These are phyloP conservation scores for Solanum chiquidenum DNA, from an alignment of 257 asterid species.

Conservation along the genomic window DNA sequence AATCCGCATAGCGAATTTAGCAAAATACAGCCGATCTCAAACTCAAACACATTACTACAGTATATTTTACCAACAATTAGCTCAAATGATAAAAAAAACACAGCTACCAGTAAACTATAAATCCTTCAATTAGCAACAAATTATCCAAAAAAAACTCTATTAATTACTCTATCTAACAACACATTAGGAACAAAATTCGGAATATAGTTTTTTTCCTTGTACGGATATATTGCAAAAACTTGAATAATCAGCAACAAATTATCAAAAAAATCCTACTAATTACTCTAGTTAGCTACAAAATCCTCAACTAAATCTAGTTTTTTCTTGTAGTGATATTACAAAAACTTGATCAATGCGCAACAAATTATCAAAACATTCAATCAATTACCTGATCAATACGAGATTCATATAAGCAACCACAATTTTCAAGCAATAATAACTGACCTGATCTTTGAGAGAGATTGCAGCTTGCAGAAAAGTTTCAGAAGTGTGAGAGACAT, in stretches of 20 bases:
- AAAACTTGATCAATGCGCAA: not conserved
- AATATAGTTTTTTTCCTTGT: not conserved
- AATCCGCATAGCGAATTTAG: not conserved
- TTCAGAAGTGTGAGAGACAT: slow-evolving; percentile 27
- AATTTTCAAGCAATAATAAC: not conserved
- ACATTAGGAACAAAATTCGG: not conserved
- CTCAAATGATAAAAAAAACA: not conserved
- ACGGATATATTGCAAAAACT: not conserved
- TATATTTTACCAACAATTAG: not conserved
- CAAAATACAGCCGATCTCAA: not conserved
- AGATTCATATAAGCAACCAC: not conserved
- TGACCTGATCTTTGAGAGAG: slow-evolving; percentile 51
- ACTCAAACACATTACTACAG: not conserved
- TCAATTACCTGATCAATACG: not conserved
- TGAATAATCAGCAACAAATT: not conserved
- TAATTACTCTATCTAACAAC: not conserved
- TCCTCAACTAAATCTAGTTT: not conserved
- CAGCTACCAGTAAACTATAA: not conserved
- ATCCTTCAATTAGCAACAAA: not conserved
- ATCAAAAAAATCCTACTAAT: not conserved
- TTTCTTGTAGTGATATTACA: not conserved
- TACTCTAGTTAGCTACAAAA: not conserved
- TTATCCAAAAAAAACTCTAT: not conserved
- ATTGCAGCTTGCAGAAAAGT: slow-evolving; percentile 49
- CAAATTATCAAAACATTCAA: not conserved